Evolutionary conservation across 345 rosid species (phyloP).

Genomic region (Ceriops decandra): DNA sequence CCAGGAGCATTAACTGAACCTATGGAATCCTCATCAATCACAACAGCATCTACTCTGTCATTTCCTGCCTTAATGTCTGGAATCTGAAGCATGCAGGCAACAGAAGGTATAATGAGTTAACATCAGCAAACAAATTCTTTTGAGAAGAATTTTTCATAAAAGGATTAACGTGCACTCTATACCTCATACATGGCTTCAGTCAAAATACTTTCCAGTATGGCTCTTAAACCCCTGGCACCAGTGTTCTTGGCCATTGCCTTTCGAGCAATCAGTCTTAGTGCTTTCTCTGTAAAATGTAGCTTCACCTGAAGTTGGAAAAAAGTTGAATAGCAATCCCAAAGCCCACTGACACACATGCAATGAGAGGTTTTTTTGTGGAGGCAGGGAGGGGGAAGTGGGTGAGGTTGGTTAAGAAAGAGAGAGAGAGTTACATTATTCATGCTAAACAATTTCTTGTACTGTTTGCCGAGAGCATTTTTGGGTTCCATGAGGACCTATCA

Average conservation of each 20-base stretch:
- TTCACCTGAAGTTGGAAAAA: constrained; percentile 60
- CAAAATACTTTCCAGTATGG: constrained; percentile 80
- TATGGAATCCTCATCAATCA: constrained; percentile 73
- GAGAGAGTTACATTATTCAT: constrained; percentile 66
- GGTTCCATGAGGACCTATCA: constrained; percentile 82
- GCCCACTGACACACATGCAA: neutral
- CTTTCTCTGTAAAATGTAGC: constrained; percentile 77
- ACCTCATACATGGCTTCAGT: constrained; percentile 99
- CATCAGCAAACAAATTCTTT: neutral
- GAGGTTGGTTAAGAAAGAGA: neutral
- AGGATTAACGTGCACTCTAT: constrained; percentile 9
- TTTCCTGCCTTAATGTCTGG: constrained; percentile 68
- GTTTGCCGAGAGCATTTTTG: constrained; percentile 90
- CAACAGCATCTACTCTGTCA: constrained; percentile 72
- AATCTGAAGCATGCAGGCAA: constrained; percentile 51
- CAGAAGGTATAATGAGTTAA: neutral
- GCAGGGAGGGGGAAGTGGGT: neutral
- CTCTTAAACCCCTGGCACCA: constrained; percentile 91
- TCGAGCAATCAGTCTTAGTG: constrained; percentile 67
- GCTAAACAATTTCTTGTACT: constrained; percentile 84
- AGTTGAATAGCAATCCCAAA: constrained; percentile 8
- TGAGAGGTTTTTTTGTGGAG: neutral
- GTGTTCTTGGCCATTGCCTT: constrained; percentile 89
- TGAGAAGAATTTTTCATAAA: neutral
- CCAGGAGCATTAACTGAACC: constrained; percentile 53